Conservation (phyloP, 192 early-diverging fungal genomes). For the Podila clonocystis region DNA sequence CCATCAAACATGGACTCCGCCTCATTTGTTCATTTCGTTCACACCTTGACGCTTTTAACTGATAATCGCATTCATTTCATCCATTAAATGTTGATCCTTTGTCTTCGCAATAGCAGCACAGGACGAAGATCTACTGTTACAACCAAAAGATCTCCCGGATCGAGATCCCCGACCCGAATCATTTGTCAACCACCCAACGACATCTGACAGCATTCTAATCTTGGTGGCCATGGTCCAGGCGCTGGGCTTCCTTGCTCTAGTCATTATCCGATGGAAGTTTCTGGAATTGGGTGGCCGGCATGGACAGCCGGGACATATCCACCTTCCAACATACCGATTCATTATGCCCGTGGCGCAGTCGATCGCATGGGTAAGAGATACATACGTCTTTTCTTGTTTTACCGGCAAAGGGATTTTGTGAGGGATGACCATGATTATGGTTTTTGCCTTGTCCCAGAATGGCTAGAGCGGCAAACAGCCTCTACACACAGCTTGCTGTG, state of each 20-base stretch:
- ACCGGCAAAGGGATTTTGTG: no score
- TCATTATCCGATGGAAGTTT: conserved; percentile 37
- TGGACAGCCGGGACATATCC: conserved; percentile 44
- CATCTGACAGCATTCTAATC: conserved; percentile 23
- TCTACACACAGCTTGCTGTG: no score
- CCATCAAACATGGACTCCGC: no score
- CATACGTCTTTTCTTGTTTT: neutral
- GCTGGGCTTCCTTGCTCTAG: conserved; percentile 22
- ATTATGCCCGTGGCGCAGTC: conserved; percentile 48
- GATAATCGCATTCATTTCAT: neutral
- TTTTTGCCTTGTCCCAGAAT: conserved; percentile 2
- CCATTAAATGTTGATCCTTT: no score
- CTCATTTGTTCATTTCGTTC: neutral
- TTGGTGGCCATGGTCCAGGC: conserved; percentile 41
- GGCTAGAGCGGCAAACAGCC: no score
- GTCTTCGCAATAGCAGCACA: conserved; percentile 4
- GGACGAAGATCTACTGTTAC: conserved; percentile 24
- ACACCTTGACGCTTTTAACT: neutral
- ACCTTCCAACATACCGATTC: conserved; percentile 41
- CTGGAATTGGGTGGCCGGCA: conserved; percentile 36
- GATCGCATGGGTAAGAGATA: conserved; percentile 40
- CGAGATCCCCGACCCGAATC: conserved; percentile 35
- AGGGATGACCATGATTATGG: neutral
- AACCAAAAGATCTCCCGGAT: conserved; percentile 31
- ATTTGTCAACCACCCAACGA: conserved; percentile 46